Evolutionary conservation across 129 eudicot species (phyloP).

Genomic region (Artemisia argyi): DNA sequence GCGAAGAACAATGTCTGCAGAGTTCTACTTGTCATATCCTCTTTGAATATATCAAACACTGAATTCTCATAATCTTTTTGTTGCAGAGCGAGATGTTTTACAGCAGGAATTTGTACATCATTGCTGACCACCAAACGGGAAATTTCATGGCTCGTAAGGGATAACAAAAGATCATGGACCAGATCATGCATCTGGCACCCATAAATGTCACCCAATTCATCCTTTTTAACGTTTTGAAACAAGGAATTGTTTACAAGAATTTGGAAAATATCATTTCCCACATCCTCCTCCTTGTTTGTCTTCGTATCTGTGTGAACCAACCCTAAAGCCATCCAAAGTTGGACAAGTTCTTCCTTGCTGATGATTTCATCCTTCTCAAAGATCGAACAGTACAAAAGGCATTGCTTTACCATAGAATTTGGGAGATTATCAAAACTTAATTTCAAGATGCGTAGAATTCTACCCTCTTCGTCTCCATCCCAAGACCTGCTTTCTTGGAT

Average conservation of each 20-base stretch:
- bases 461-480: not conserved
- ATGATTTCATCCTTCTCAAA: too few species aligned
- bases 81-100: not conserved
- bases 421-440: not conserved
- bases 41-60: too few species aligned
- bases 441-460: not conserved
- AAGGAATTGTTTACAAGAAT: not conserved
- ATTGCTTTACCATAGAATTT: not conserved
- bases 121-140: not conserved
- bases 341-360: too few species aligned
- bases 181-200: slow-evolving; percentile 1
- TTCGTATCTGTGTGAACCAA: not conserved
- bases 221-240: not conserved
- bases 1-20: not conserved
- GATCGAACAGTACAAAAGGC: not conserved
- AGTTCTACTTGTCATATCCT: not conserved
- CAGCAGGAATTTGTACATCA: not conserved
- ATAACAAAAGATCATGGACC: not conserved
- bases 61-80: too few species aligned
- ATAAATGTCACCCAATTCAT: not conserved
- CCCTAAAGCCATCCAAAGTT: too few species aligned
- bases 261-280: not conserved
- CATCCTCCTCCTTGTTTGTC: not conserved
- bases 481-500: not conserved
- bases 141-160: not conserved